Evolutionary conservation across 306 rosid species (phyloP), one percentile per base, ranked within the genome.

Genomic region (Begonia loranthoides): DNA sequence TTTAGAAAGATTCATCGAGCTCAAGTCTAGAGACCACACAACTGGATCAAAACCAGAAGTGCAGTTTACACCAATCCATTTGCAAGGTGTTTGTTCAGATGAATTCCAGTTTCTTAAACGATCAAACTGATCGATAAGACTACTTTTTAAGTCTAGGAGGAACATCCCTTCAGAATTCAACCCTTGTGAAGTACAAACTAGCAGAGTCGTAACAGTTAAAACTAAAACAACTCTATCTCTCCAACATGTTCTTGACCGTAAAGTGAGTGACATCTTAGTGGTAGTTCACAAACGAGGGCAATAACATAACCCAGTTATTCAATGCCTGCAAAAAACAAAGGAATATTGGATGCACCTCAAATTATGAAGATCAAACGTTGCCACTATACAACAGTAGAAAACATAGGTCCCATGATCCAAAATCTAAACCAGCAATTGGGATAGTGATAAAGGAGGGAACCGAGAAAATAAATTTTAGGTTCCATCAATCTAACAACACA

Each of bases 41-140:
- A 69, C 74, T 2, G 76, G 74, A 58, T 52, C 67, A 36, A 46
- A 38, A 60, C 50, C 78, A 51, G 61, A 45, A 61, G 66, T 60
- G 64, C 99, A 90, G 53, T 57, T 63, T 13, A 90, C 88, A 52
- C 94, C 96, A 44, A 17, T n/a, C 99, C 99, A 92, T 54, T 62
- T 43, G 41, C 99, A 92, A 0, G 99, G 99, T 33, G 86, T 74
- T 63, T 61, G 68, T 52, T 92, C 96, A 60, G 67, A 47, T 45
- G 75, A 50, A 41, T 73, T 66, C 99, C 96, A 92, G 50, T 68
- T 76, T 44, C 39, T 21, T 67, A 92, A 59, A 47, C 0, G 1
- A 65, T 72, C 45, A 45, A 13, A 34, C 3, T 58, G 63, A 66
- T 86, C 93, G 45, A 36, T 17, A 61, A 92, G 45, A 71, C 74